These are phyloP conservation scores for Leptographium wingfieldii DNA, from an alignment of 2,329 filamentous ascomycete species.

Conservation along the genomic window DNA sequence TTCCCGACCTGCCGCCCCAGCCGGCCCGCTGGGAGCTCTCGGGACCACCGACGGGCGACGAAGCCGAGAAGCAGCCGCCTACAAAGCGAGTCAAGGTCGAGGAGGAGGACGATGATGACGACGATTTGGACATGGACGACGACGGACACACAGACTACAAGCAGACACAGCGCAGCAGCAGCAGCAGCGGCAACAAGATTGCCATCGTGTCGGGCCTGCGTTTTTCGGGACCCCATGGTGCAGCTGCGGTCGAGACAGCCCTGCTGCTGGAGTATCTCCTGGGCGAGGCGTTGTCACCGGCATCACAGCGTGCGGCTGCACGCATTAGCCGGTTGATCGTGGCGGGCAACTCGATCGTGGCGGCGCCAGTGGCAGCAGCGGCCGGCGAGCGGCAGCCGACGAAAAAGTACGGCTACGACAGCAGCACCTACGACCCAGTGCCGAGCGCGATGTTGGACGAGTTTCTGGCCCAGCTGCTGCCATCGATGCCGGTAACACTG, in stretches of 20 bases:
- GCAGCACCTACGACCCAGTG: constrained; percentile 71
- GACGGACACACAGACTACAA: constrained; percentile 22
- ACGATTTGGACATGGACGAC: constrained; percentile 37
- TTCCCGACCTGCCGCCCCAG: constrained; percentile 76
- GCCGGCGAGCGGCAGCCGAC: constrained; percentile 20
- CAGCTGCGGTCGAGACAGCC: constrained; percentile 61
- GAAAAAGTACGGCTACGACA: constrained; percentile 93
- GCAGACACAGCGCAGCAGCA: constrained; percentile 23
- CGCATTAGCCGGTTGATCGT: constrained; percentile 78
- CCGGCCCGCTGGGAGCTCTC: constrained; percentile 65
- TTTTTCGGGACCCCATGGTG: constrained; percentile 61
- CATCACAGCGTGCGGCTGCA: constrained; percentile 45
- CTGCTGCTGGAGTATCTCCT: constrained; percentile 79
- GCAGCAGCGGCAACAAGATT: constrained; percentile 39
- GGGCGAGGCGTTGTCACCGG: constrained; percentile 58
- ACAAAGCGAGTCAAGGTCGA: constrained; percentile 23
- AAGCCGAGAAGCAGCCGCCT: constrained; percentile 1
- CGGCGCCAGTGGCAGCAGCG: constrained; percentile 13
- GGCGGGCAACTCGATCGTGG: constrained; percentile 71
- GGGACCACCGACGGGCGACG: constrained; percentile 22
- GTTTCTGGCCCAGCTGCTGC: constrained; percentile 69
- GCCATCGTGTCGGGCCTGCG: constrained; percentile 81
- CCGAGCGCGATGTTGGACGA: constrained; percentile 75
- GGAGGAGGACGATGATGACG: constrained; percentile 24
- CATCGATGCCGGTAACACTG: constrained; percentile 76